Evolutionary conservation across 1,284 basidiomycete genomes (phyloP).

Genomic region (Boletus hoseneyae): DNA sequence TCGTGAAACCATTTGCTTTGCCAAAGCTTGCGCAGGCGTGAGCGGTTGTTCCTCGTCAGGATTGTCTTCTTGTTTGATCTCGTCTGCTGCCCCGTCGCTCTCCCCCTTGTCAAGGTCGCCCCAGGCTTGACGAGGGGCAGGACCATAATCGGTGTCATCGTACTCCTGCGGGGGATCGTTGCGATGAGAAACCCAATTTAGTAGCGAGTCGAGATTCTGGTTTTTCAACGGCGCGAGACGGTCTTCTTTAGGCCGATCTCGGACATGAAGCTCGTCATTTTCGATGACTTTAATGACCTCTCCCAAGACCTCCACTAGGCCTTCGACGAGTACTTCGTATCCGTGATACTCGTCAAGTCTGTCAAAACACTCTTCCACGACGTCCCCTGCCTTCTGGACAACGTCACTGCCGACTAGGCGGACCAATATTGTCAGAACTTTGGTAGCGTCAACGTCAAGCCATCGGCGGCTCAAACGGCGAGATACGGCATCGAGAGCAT

Average conservation of each 20-base stretch:
- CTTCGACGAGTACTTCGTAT: slow-evolving; percentile 80
- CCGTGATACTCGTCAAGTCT: slow-evolving; percentile 91
- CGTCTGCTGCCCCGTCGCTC: slow-evolving; percentile 22
- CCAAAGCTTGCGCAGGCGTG: slow-evolving; percentile 69
- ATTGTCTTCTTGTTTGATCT: slow-evolving; percentile 24
- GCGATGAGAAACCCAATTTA: slow-evolving; percentile 62
- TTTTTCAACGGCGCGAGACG: slow-evolving; percentile 18
- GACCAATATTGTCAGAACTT: slow-evolving; percentile 79
- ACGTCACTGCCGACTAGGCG: slow-evolving; percentile 82
- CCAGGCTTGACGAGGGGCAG: slow-evolving; percentile 59
- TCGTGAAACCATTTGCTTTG: slow-evolving; percentile 80
- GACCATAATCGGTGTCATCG: slow-evolving; percentile 51
- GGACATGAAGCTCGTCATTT: slow-evolving; percentile 38
- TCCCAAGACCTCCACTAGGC: slow-evolving; percentile 81
- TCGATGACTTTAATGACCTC: slow-evolving; percentile 75
- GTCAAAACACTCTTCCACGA: slow-evolving; percentile 95
- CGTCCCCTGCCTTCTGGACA: slow-evolving; percentile 82
- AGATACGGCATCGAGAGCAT: slow-evolving; percentile 85
- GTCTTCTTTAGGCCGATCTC: slow-evolving; percentile 17
- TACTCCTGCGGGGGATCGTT: slow-evolving; percentile 36
- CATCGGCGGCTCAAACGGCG: slow-evolving; percentile 73
- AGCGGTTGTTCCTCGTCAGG: slow-evolving; percentile 45
- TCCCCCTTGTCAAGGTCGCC: slow-evolving; percentile 34
- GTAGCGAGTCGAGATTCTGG: slow-evolving; percentile 46
- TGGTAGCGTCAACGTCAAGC: slow-evolving; percentile 76